Evolutionary conservation across 2,329 filamentous ascomycete genomes (phyloP).

Genomic region (Phaeophleospora eucalypticola): DNA sequence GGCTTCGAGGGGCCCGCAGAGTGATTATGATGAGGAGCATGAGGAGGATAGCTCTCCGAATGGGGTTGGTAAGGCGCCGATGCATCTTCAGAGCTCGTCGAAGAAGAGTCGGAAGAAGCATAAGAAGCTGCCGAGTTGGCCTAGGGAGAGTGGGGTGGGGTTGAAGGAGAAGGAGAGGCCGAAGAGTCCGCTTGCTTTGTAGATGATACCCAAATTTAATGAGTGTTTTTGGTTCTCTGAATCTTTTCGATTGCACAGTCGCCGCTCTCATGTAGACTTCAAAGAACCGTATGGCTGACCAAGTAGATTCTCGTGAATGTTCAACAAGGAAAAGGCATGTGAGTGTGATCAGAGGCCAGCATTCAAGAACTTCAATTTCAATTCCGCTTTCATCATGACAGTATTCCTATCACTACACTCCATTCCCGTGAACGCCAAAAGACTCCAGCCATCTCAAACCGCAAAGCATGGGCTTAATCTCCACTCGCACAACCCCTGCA

Average conservation of each 20-base stretch:
- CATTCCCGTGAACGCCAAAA: no score
- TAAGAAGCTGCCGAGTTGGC: conserved; percentile 13
- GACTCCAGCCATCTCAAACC: no score
- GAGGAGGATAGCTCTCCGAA: conserved; percentile 6
- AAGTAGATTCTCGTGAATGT: no score
- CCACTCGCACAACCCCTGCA: conserved; percentile 86
- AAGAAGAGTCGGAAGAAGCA: conserved; percentile 14
- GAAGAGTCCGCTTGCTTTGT: conserved; percentile 18
- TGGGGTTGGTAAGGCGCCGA: neutral
- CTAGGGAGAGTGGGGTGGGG: conserved; percentile 3
- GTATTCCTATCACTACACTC: no score
- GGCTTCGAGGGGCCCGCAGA: neutral
- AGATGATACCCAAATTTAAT: conserved; percentile 6
- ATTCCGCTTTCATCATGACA: no score
- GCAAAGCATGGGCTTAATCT: conserved; percentile 51
- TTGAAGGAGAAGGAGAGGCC: conserved; percentile 7
- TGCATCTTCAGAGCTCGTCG: neutral
- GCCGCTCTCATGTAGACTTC: neutral
- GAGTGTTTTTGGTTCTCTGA: neutral
- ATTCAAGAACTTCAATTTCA: no score
- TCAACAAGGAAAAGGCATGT: no score
- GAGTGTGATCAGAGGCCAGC: no score
- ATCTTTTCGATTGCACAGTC: neutral
- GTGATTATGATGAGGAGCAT: conserved; percentile 10
- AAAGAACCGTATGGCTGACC: no score